Conservation (phyloP, 441 rosid species). For the Biscutella auriculata region DNA sequence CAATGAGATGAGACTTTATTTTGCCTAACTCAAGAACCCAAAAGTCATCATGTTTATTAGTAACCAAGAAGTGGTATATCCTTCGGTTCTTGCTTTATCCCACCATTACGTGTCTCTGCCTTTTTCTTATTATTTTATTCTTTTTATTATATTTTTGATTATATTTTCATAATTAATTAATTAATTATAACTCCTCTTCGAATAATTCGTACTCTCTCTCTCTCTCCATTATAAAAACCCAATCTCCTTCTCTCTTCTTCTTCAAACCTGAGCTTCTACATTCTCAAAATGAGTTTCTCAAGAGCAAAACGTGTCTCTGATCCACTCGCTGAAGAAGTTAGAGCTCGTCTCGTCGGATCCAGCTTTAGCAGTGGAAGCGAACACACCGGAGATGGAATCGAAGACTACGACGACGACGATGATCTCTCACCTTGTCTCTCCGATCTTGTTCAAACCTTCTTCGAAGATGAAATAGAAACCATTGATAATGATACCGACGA, state of each 20-base stretch:
- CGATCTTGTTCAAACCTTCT: constrained; percentile 62
- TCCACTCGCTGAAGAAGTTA: constrained; percentile 48
- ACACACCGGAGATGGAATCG: constrained; percentile 36
- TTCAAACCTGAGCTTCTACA: neutral
- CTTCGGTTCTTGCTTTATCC: constrained; percentile 17
- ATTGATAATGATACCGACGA: neutral
- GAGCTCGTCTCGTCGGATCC: constrained; percentile 46
- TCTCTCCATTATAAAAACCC: constrained; percentile 9
- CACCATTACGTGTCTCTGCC: constrained; percentile 16
- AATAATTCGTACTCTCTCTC: constrained; percentile 27
- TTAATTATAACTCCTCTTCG: constrained; percentile 16
- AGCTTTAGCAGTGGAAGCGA: constrained; percentile 69
- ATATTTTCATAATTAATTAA: neutral
- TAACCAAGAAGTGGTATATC: constrained; percentile 9
- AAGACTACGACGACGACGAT: constrained; percentile 21
- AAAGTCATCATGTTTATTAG: constrained; percentile 5
- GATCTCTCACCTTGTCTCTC: constrained; percentile 67
- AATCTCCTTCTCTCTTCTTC: neutral
- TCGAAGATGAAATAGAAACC: constrained; percentile 35
- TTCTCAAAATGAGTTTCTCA: constrained; percentile 23
- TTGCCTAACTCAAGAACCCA: constrained; percentile 7
- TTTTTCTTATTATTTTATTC: too few species aligned
- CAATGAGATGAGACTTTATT: constrained; percentile 9
- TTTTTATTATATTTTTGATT: neutral
- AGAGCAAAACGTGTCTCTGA: constrained; percentile 48